Evolutionary conservation across 169 alveolate species (phyloP).

Genomic region (Hammondia hammondi): DNA sequence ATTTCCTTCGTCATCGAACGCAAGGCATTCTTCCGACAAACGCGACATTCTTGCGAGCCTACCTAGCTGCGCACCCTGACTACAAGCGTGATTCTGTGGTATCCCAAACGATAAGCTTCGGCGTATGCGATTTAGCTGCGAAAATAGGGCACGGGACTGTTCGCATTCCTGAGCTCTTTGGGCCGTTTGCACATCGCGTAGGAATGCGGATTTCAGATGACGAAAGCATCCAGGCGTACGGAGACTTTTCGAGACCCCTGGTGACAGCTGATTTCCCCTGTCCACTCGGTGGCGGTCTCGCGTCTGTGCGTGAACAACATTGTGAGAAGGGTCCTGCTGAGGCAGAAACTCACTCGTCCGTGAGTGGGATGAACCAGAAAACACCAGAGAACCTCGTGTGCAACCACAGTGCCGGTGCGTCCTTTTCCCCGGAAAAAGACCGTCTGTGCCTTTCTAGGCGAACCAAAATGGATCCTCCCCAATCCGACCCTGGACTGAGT

Average conservation of each 20-base stretch:
- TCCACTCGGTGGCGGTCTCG: neutral
- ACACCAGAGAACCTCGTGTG: no score
- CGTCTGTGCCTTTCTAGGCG: neutral
- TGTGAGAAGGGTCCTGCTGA: neutral
- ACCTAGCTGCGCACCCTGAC: constrained; percentile 49
- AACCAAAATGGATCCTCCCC: neutral
- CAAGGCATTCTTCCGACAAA: constrained; percentile 48
- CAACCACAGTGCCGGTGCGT: neutral
- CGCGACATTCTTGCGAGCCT: constrained; percentile 56
- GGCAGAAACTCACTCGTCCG: neutral
- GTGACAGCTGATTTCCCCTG: constrained; percentile 7
- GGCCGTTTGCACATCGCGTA: constrained; percentile 55
- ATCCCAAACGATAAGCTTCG: constrained; percentile 24
- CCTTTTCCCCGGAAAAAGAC: neutral
- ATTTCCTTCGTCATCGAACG: constrained; percentile 37
- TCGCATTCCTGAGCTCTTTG: constrained; percentile 44
- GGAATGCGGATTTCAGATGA: constrained; percentile 33
- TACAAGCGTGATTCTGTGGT: constrained; percentile 58
- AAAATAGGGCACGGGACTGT: constrained; percentile 38
- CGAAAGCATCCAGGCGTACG: neutral
- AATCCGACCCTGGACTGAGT: neutral
- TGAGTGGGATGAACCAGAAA: neutral
- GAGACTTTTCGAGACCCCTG: neutral
- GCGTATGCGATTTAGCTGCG: constrained; percentile 33
- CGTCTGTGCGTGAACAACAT: constrained; percentile 4